These are phyloP conservation scores for Pleurotus tuber-regium DNA, from an alignment of 768 basidiomycete genomes.

Conservation along the genomic window DNA sequence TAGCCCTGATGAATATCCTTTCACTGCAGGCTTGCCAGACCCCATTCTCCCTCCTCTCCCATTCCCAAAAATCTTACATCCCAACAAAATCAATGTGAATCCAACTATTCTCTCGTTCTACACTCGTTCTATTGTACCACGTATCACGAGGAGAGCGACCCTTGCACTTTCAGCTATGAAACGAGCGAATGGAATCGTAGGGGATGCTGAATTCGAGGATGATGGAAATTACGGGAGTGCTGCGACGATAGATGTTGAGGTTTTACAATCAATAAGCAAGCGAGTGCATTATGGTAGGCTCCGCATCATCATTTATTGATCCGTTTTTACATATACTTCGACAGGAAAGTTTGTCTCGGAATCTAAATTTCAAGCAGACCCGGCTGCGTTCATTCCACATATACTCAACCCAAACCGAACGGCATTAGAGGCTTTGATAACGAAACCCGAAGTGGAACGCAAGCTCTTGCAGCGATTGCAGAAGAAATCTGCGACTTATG, in stretches of 20 bases:
- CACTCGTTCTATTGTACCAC: slow-evolving; percentile 81
- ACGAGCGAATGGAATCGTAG: slow-evolving; percentile 62
- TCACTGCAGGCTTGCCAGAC: slow-evolving; percentile 74
- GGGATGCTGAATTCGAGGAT: slow-evolving; percentile 75
- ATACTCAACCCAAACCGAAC: slow-evolving; percentile 76
- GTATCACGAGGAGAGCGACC: slow-evolving; percentile 77
- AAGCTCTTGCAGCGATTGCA: slow-evolving; percentile 78
- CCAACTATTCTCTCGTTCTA: slow-evolving; percentile 87
- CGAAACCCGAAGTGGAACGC: slow-evolving; percentile 95
- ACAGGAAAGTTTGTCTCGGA: slow-evolving; percentile 99
- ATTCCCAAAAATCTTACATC: slow-evolving; percentile 77
- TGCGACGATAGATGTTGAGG: slow-evolving; percentile 92
- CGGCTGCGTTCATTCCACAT: slow-evolving; percentile 88
- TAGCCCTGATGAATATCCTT: slow-evolving; percentile 98
- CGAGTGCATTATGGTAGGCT: slow-evolving; percentile 93
- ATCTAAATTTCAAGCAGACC: slow-evolving; percentile 88
- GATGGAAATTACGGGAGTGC: slow-evolving; percentile 98
- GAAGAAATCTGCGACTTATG: slow-evolving; percentile 80
- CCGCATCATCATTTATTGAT: not conserved
- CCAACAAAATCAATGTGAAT: slow-evolving; percentile 85
- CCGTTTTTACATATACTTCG: not conserved
- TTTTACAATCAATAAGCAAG: slow-evolving; percentile 97
- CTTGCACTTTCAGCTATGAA: slow-evolving; percentile 61
- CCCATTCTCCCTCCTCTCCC: slow-evolving; percentile 74
- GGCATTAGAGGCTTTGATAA: slow-evolving; percentile 83